Evolutionary conservation across 2,329 filamentous ascomycete species (phyloP).

Genomic region (Trematosphaeria pertusa): DNA sequence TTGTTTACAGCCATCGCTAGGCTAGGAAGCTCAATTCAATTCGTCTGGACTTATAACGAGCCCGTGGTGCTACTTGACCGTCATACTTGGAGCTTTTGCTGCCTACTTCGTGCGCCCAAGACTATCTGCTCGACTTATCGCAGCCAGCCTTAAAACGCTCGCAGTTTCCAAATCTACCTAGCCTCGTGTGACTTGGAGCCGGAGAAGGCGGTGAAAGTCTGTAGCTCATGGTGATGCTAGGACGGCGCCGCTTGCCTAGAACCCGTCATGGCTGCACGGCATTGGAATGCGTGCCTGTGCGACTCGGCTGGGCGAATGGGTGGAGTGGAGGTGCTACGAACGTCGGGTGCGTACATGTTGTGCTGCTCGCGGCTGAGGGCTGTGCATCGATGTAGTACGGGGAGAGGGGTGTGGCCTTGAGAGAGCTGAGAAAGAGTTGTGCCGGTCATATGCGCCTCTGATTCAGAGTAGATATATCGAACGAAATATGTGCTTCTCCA

Average conservation of each 20-base stretch:
- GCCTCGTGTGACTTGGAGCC: no score
- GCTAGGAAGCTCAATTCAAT: conserved; percentile 1
- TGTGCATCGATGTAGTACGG: no score
- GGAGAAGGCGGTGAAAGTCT: conserved; percentile 1
- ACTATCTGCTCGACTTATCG: neutral
- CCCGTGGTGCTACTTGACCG: neutral
- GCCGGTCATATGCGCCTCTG: no score
- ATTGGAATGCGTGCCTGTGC: neutral
- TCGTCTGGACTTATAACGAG: neutral
- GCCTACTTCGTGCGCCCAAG: neutral
- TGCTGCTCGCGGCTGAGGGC: no score
- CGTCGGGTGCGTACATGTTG: conserved; percentile 3
- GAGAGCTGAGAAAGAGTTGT: no score
- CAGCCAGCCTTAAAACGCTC: neutral
- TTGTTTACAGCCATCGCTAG: conserved; percentile 7
- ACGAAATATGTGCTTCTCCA: no score
- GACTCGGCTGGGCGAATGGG: neutral
- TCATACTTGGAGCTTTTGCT: neutral
- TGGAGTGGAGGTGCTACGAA: neutral
- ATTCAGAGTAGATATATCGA: no score
- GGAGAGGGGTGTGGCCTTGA: no score
- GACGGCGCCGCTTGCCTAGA: no score
- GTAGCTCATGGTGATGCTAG: no score
- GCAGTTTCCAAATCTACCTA: neutral
- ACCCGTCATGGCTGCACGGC: neutral